Conservation (phyloP, 1,284 basidiomycete genomes). For the Golubevia pallescens region DNA sequence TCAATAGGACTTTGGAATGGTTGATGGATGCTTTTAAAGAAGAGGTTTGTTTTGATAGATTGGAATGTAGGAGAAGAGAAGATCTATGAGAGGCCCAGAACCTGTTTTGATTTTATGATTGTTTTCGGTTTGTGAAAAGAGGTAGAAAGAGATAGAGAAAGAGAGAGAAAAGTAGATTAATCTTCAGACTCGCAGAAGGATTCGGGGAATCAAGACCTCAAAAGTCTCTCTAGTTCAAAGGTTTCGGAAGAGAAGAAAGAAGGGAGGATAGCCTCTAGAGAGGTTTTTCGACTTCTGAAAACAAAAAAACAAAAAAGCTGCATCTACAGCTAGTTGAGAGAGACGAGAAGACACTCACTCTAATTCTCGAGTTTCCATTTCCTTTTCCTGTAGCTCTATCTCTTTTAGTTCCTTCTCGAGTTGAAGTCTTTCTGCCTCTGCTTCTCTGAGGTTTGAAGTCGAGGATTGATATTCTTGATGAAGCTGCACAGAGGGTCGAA, state of each 20-base stretch:
- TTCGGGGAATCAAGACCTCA: too few species aligned
- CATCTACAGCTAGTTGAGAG: too few species aligned
- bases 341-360: conserved; percentile 1
- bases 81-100: conserved; percentile 47
- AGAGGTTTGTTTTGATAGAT: conserved; percentile 23
- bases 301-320: background rate
- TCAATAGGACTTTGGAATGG: conserved; percentile 27
- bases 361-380: conserved; percentile 8
- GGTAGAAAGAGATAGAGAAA: too few species aligned
- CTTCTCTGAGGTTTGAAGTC: background rate
- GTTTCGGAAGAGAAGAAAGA: too few species aligned
- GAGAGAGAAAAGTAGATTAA: background rate
- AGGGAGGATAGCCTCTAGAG: too few species aligned
- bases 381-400: conserved; percentile 23
- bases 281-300: too few species aligned
- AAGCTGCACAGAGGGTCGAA: too few species aligned
- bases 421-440: conserved; percentile 4
- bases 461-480: background rate
- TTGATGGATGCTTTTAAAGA: conserved; percentile 24
- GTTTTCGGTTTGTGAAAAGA: background rate
- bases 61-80: conserved; percentile 19
- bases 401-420: conserved; percentile 24
- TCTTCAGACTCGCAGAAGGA: background rate
- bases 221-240: too few species aligned
- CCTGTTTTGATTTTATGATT: too few species aligned